Evolutionary conservation across 495 filamentous ascomycete species (phyloP), one percentile per base, ranked within the genome.

Genomic region (Penicillium longicatenatum): DNA sequence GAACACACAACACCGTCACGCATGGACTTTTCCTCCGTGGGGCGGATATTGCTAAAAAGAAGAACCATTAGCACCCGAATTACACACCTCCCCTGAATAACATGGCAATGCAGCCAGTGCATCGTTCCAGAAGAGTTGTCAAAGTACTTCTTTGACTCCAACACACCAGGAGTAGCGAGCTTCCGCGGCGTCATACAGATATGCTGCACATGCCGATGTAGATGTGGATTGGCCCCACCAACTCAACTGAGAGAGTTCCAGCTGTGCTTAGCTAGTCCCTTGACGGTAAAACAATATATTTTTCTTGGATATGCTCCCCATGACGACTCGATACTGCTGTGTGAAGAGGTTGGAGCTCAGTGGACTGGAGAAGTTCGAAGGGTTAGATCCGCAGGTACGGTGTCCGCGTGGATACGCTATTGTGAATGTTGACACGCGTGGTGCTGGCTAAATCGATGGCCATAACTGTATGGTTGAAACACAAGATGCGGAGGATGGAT

Each of bases 331-430:
- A 6, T 6, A 26, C 7, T 26, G 26, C 26, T 26, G 26, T 26
- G 26, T 26, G 3, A 26, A 26, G 26, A 4, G 4, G 7, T 26
- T 6, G 26, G 26, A 26, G 26, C 65, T 69, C n/a, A 63, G 57
- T 54, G 70, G 66, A n/a, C 49, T 70, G 19, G 71, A 76, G 57
- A 76, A 72, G 31, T 81, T 78, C 59, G 79, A 82, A 49, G 79
- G 71, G 0, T 70, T 70, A 1, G 77, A 81, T 61, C 78, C 79
- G 0, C 5, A 61, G 58, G 14, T 82, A 70, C 69, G 71, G 66
- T 43, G 60, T 59, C 0, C 57, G 66, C 2, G 79, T 26, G 26
- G 78, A 0, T 81, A 80, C 63, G 76, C 74, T 0, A 64, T 81
- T 44, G 63, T 81, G 46, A 75, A 71, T 26, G 69, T 73, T 8